phyloP scores from a whole-genome alignment of 768 basidiomycete genomes.

The Trametes gibbosa region DNA sequence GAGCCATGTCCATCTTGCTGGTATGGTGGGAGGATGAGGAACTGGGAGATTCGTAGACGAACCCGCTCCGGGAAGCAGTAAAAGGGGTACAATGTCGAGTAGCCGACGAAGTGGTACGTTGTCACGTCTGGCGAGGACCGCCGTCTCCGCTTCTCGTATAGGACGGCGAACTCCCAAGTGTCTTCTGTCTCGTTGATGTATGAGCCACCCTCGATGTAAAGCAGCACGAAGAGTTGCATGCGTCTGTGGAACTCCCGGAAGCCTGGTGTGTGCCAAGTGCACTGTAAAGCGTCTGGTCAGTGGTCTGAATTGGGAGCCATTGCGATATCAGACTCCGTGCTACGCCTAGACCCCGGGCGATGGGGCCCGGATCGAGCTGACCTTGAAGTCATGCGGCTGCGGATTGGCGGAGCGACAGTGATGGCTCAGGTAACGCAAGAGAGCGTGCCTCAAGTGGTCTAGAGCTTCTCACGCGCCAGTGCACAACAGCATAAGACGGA shows the following conservation, averaged over 20 bases:
- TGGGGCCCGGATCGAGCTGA: not conserved
- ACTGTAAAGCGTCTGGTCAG: constrained; percentile 41
- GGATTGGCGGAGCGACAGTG: not conserved
- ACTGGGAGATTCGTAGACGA: constrained; percentile 92
- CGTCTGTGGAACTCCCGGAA: constrained; percentile 88
- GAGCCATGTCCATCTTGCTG: constrained; percentile 91
- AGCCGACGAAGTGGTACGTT: constrained; percentile 92
- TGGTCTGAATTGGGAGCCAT: not conserved
- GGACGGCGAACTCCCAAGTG: constrained; percentile 86
- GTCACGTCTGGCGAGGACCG: constrained; percentile 43
- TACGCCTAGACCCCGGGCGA: not conserved
- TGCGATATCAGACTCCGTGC: not conserved
- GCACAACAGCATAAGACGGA: not conserved
- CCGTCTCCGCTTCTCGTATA: constrained; percentile 86
- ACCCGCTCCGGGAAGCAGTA: constrained; percentile 93
- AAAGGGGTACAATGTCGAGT: constrained; percentile 93
- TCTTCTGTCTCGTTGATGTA: constrained; percentile 95
- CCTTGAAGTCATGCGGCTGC: not conserved
- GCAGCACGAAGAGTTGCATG: constrained; percentile 92
- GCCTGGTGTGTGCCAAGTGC: constrained; percentile 80
- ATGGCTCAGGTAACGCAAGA: not conserved
- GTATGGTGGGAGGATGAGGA: constrained; percentile 88
- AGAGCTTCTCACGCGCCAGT: constrained; percentile 7
- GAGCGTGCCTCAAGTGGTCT: constrained; percentile 1
- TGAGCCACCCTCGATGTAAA: constrained; percentile 95